phyloP scores from a whole-genome alignment of 169 alveolate genomes.

The Theileria orientalis region DNA sequence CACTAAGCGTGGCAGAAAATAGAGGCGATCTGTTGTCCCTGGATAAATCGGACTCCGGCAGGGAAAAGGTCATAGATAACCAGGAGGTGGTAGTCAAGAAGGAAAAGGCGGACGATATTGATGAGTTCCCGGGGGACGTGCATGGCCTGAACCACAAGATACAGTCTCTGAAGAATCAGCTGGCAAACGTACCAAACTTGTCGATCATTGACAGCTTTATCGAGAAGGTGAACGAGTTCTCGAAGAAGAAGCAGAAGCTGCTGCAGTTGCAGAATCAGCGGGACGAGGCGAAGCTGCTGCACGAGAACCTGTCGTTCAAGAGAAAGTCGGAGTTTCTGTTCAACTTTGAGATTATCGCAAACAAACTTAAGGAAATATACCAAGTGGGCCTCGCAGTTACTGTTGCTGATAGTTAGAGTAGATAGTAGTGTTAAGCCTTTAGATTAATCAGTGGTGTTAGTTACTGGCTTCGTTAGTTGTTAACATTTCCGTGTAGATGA shows the following conservation, averaged over 20 bases:
- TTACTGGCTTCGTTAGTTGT: background rate
- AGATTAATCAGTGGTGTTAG: no score
- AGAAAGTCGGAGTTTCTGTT: conserved; percentile 76
- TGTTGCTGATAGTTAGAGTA: background rate
- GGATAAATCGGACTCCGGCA: background rate
- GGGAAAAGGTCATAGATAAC: background rate
- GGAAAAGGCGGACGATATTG: conserved; percentile 32
- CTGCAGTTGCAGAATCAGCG: conserved; percentile 45
- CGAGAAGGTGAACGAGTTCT: conserved; percentile 65
- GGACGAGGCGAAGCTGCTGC: conserved; percentile 57
- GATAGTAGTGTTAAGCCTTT: background rate
- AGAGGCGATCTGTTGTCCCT: background rate
- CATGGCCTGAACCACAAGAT: conserved; percentile 27
- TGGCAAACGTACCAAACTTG: conserved; percentile 57
- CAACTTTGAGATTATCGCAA: conserved; percentile 81
- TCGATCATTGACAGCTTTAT: conserved; percentile 63
- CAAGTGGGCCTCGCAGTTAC: conserved; percentile 45
- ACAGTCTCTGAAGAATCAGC: conserved; percentile 63
- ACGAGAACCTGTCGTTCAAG: conserved; percentile 66
- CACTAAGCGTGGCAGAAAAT: no score
- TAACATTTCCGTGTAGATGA: conserved; percentile 73
- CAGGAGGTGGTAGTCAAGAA: conserved; percentile 19
- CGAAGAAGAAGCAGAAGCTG: conserved; percentile 65
- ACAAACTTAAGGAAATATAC: conserved; percentile 85
- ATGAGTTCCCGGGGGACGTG: conserved; percentile 5